Percentiles rank a stretch among this genome's conserved stretches.
phyloP scores from a whole-genome alignment of 73 alveolate species.

The Halteria grandinella region DNA sequence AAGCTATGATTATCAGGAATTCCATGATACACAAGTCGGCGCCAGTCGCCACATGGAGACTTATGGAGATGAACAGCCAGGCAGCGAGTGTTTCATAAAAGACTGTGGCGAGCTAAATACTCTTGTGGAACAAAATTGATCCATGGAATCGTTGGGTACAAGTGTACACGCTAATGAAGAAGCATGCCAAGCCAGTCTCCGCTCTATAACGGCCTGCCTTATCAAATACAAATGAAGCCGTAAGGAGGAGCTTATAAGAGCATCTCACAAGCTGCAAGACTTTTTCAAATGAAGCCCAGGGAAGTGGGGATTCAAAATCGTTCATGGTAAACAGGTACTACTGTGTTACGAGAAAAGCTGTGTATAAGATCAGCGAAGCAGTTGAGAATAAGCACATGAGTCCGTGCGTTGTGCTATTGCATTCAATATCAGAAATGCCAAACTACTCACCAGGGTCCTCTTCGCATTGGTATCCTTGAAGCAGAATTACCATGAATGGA shows the following conservation, averaged over 20 bases:
- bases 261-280: neutral
- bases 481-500: too few species aligned
- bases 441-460: too few species aligned
- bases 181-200: slow-evolving; percentile 10
- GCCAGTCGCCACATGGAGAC: neutral
- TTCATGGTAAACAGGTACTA: slow-evolving; percentile 39
- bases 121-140: slow-evolving; percentile 12
- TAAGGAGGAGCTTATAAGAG: neutral
- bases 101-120: neutral
- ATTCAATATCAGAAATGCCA: too few species aligned
- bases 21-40: neutral
- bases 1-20: neutral
- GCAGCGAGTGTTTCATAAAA: slow-evolving; percentile 13
- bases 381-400: too few species aligned
- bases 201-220: slow-evolving; percentile 20
- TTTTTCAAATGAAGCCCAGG: slow-evolving; percentile 41
- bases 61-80: slow-evolving; percentile 36
- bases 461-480: too few species aligned
- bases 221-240: slow-evolving; percentile 20
- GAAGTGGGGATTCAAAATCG: slow-evolving; percentile 23
- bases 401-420: too few species aligned
- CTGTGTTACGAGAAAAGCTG: too few species aligned
- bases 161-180: neutral
- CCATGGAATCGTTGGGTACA: too few species aligned
- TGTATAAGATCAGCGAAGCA: too few species aligned